These are phyloP conservation scores for Colletotrichum incanum DNA, from an alignment of 2,329 filamentous ascomycete genomes.

Conservation along the genomic window DNA sequence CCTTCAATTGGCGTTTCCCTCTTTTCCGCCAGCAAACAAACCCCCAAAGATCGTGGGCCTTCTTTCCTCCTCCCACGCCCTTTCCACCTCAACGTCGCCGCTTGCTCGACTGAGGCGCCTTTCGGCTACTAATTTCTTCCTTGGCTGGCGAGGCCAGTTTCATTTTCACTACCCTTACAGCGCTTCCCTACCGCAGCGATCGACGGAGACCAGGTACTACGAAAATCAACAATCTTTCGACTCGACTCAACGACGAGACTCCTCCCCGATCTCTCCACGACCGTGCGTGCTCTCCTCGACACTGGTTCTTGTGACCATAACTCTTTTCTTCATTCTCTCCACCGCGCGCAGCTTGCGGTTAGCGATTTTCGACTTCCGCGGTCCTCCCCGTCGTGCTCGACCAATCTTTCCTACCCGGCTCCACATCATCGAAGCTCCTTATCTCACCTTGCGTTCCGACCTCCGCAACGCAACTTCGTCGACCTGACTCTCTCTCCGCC, in stretches of 20 bases:
- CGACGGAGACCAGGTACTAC: neutral
- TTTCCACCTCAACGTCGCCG: neutral
- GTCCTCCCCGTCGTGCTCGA: neutral
- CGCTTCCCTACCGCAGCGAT: neutral
- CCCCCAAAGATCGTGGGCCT: constrained; percentile 20
- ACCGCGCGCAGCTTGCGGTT: neutral
- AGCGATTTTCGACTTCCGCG: neutral
- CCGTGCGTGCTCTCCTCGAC: neutral
- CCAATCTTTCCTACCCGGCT: constrained; percentile 2
- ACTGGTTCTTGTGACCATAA: neutral
- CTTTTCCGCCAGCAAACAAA: constrained; percentile 26
- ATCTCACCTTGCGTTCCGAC: neutral
- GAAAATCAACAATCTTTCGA: constrained; percentile 5
- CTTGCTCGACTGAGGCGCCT: neutral
- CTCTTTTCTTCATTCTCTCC: neutral
- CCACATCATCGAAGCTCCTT: constrained; percentile 3
- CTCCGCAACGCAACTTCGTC: neutral
- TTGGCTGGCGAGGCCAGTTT: constrained; percentile 9
- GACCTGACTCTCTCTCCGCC: neutral
- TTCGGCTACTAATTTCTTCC: neutral
- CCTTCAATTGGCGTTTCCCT: constrained; percentile 8
- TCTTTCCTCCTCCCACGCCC: constrained; percentile 14
- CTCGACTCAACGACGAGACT: constrained; percentile 6
- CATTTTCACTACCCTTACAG: too few species aligned
- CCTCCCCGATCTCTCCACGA: neutral